Conservation (phyloP, 2,329 filamentous ascomycete species). For the Penicillium sp. region DNA sequence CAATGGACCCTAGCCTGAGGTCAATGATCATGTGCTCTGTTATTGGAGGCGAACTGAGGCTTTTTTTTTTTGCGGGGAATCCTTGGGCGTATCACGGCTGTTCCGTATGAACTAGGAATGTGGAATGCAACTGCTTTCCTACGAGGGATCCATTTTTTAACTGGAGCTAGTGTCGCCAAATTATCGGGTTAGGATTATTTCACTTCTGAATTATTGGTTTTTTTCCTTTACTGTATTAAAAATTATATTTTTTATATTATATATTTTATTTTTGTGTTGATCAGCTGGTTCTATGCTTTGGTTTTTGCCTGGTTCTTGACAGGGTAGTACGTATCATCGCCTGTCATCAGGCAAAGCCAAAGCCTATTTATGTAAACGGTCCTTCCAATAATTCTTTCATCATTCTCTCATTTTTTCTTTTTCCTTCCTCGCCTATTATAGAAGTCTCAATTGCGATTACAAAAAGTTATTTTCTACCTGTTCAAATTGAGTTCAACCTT, state of each 20-base stretch:
- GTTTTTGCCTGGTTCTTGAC: not conserved
- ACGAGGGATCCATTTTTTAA: conserved; percentile 13
- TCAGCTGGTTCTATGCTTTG: conserved; percentile 6
- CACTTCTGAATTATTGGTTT: not conserved
- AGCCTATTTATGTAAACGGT: conserved; percentile 20
- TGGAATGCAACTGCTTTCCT: conserved; percentile 18
- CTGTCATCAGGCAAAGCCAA: conserved; percentile 1
- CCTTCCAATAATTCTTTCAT: not conserved
- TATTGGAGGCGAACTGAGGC: conserved; percentile 12
- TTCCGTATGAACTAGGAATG: conserved; percentile 23
- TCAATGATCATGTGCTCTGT: conserved; percentile 22
- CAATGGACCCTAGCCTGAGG: conserved; percentile 11
- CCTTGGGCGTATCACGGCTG: conserved; percentile 27
- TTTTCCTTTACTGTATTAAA: not conserved
- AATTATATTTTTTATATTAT: conserved; percentile 2
- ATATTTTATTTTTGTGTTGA: conserved; percentile 14
- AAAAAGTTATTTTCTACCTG: not conserved
- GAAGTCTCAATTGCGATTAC: not conserved
- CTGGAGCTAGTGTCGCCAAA: not conserved
- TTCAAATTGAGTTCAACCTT: not conserved
- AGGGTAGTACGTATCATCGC: conserved; percentile 15
- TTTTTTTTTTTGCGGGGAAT: conserved; percentile 25
- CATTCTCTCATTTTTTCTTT: conserved; percentile 5
- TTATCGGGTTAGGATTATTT: not conserved
- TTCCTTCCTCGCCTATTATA: conserved; percentile 2